Base-by-base conservation (phyloP, 2,329 filamentous ascomycete genomes). In the Davidsoniella virescens region DNA sequence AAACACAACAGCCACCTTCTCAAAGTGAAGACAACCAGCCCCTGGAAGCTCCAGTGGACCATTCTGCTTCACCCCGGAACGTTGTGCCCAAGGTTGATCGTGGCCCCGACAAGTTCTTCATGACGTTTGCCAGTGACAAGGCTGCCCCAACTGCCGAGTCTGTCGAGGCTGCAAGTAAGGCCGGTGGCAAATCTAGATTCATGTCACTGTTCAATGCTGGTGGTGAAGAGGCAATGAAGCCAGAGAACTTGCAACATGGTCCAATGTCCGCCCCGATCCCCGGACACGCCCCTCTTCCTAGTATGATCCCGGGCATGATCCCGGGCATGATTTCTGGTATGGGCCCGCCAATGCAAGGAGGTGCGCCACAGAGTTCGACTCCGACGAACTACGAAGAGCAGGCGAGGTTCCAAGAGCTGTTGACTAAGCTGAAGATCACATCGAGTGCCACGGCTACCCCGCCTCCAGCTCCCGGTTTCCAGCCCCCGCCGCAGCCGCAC, bases 381-480 rank as follows among this genome's bases (percentile, higher is more conserved):
- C 17, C 66, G 70, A 9, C 65, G 70, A 5, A 48, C 12, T 78
- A 80, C 54, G 76, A 79, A 48, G 88, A 94, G 59, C 86, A 87
- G 63, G 83, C 87, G 62, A 88, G 87, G 1, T 94, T 95, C 64
- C 78, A 87, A 56, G 76, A 80, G 42, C 75, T 95, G 43, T 69
- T 94, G 36, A 76, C 84, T 57, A 93, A 94, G 72, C 75, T 94
- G 39, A 82, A 87, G 54, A 69, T 69, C 52, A 29, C 26, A 29
- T 74, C 77, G 53, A 72, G 67, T 2, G 53, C 66, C 5, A 59
- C 64, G 42, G 57, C 59, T 55, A 67, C 62, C 42, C 65, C 67
- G 44, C 70, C 73, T 25, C 69, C 71, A 10, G 67, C 70, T 8
- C 62, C 63, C 1, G 60, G 42, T 5, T 51, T 49, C 23, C 52